A percentile compares a stretch with the other conserved stretches of the same genome.
phyloP scores from a whole-genome alignment of 179 eudicot genomes.

The Patellifolia procumbens region DNA sequence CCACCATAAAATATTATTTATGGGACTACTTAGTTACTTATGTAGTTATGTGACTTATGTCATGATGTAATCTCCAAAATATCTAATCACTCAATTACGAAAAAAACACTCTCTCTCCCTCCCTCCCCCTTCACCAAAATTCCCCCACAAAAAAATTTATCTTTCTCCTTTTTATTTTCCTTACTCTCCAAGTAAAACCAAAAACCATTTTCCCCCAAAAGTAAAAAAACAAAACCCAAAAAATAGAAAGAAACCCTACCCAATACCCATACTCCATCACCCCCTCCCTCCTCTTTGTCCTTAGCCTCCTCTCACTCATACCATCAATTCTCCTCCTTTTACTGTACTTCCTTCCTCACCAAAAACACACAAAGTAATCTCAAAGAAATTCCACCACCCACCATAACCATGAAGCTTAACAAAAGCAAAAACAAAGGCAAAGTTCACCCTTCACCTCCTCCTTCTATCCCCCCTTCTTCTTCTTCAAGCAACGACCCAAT shows the following conservation, averaged over 20 bases:
- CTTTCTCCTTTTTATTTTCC: background rate
- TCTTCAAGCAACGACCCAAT: constrained; percentile 27
- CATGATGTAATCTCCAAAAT: too few relatives aligned
- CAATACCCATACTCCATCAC: background rate
- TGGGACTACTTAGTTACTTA: too few relatives aligned
- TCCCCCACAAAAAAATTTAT: too few relatives aligned
- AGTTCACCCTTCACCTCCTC: constrained; percentile 60
- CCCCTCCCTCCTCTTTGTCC: too few relatives aligned
- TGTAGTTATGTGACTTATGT: too few relatives aligned
- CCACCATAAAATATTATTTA: too few relatives aligned
- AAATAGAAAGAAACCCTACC: background rate
- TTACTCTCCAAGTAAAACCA: background rate
- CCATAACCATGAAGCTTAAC: constrained; percentile 43
- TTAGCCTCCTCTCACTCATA: background rate
- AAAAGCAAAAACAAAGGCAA: constrained; percentile 63
- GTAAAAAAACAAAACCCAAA: too few relatives aligned
- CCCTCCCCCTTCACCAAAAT: background rate
- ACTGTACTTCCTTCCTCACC: background rate
- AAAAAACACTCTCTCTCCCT: background rate
- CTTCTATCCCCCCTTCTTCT: constrained; percentile 37
- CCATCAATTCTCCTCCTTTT: background rate
- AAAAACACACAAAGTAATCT: background rate
- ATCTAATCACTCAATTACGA: too few relatives aligned
- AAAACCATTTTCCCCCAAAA: background rate
- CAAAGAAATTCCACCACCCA: background rate